phyloP scores from a whole-genome alignment of 2,329 filamentous ascomycete species.

The Hypomyces rosellus region DNA sequence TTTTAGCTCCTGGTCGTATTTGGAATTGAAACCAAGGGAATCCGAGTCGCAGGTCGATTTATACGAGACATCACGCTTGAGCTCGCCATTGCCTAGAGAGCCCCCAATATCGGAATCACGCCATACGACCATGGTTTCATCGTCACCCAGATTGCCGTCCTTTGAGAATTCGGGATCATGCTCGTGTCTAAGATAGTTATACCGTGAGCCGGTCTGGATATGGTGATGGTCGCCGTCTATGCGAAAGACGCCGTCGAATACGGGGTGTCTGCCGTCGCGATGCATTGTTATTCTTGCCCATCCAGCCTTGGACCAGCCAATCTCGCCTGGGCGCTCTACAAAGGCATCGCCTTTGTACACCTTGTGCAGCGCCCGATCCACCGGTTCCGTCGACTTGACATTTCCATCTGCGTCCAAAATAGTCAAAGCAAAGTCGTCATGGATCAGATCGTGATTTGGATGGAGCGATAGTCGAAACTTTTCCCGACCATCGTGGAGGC shows the following conservation, averaged over 20 bases:
- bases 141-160: conserved; percentile 38
- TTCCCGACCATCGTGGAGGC: conserved; percentile 59
- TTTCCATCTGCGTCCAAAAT: conserved; percentile 68
- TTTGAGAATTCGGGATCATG: conserved; percentile 61
- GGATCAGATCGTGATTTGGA: conserved; percentile 86
- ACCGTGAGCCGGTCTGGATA: conserved; percentile 69
- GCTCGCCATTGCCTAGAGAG: conserved; percentile 44
- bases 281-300: conserved; percentile 80
- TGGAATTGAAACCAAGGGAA: conserved; percentile 70
- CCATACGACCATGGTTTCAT: conserved; percentile 85
- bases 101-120: conserved; percentile 75
- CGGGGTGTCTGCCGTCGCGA: conserved; percentile 66
- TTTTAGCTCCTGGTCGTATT: conserved; percentile 58
- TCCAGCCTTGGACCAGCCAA: conserved; percentile 71
- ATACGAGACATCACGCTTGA: conserved; percentile 52
- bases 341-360: conserved; percentile 80
- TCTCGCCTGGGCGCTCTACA: conserved; percentile 52
- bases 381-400: conserved; percentile 57
- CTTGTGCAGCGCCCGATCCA: conserved; percentile 68
- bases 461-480: conserved; percentile 74
- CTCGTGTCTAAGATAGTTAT: conserved; percentile 62
- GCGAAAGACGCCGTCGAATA: conserved; percentile 88
- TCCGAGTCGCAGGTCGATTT: conserved; percentile 65
- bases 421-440: conserved; percentile 66
- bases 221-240: conserved; percentile 80